Percentiles rank a stretch among this genome's conserved stretches.
These are phyloP conservation scores for Musa beccarii DNA, from an alignment of 176 grass and related monocot species.

Conservation along the genomic window DNA sequence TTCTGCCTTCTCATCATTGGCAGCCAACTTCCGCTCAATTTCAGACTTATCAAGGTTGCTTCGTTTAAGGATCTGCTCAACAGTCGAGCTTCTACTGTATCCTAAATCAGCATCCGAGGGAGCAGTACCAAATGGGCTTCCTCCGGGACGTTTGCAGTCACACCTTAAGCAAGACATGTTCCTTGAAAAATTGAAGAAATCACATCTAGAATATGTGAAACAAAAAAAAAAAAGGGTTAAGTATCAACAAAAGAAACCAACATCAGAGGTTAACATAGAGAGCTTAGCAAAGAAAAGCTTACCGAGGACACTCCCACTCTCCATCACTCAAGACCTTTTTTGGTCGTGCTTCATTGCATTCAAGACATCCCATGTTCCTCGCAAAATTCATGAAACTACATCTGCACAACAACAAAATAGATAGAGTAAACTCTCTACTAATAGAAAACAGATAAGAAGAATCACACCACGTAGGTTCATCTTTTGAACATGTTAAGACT, in stretches of 20 bases:
- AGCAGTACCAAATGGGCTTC: constrained; percentile 30
- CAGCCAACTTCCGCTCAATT: constrained; percentile 48
- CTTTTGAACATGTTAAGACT: background rate
- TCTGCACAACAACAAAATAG: constrained; percentile 36
- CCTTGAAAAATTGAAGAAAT: constrained; percentile 79
- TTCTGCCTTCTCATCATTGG: constrained; percentile 64
- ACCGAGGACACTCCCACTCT: constrained; percentile 99
- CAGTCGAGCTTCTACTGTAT: constrained; percentile 14
- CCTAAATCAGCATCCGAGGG: constrained; percentile 24
- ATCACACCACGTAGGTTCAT: background rate
- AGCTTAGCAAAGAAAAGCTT: constrained; percentile 27
- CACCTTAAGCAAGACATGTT: constrained; percentile 89
- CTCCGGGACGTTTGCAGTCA: constrained; percentile 58
- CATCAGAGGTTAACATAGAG: background rate
- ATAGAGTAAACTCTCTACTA: background rate
- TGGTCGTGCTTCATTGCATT: constrained; percentile 64
- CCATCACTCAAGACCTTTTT: constrained; percentile 62
- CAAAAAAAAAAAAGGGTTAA: background rate
- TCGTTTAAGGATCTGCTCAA: constrained; percentile 59
- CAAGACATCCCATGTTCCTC: constrained; percentile 70
- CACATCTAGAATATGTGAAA: constrained; percentile 50
- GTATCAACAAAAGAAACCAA: background rate
- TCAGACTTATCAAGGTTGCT: constrained; percentile 40
- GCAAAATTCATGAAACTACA: constrained; percentile 97
- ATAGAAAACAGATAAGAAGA: background rate